A percentile compares a stretch with the other conserved stretches of the same genome.
Conservation (phyloP, 164 flowering plant species). For the Paratinospora sagittata region DNA sequence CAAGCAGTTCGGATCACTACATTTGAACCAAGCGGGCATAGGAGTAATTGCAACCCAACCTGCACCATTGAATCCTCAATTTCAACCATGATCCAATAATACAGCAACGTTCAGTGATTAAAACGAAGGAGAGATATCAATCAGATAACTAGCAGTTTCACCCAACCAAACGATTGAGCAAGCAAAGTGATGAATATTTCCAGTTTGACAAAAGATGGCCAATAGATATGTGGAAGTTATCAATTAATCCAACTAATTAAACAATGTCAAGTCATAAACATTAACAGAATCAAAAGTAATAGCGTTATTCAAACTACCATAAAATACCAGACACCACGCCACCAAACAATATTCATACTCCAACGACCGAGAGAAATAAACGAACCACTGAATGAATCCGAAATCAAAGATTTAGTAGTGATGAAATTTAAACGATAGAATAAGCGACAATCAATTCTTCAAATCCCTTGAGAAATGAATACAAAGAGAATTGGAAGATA, state of each 20-base stretch:
- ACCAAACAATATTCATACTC: not conserved
- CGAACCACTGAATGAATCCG: too few relatives aligned
- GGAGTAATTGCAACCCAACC: slow-evolving; percentile 41
- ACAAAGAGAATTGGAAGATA: too few relatives aligned
- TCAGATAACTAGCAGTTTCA: not conserved
- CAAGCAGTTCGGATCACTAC: slow-evolving; percentile 42
- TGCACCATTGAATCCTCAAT: slow-evolving; percentile 11
- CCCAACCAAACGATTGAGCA: not conserved
- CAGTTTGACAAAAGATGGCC: too few relatives aligned
- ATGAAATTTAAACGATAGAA: not conserved
- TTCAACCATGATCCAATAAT: not conserved
- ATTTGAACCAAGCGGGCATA: slow-evolving; percentile 30
- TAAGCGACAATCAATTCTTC: not conserved
- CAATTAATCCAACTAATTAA: too few relatives aligned
- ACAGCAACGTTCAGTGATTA: not conserved
- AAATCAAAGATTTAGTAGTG: too few relatives aligned
- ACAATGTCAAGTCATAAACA: too few relatives aligned
- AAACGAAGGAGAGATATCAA: not conserved
- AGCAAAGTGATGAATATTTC: not conserved
- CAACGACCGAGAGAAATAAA: too few relatives aligned
- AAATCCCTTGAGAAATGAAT: not conserved
- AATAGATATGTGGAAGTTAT: too few relatives aligned
- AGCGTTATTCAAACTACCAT: not conserved
- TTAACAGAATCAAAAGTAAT: too few relatives aligned
- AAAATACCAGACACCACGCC: not conserved